Evolutionary conservation across 441 rosid genomes (phyloP).

Genomic region (Melastoma candidum): DNA sequence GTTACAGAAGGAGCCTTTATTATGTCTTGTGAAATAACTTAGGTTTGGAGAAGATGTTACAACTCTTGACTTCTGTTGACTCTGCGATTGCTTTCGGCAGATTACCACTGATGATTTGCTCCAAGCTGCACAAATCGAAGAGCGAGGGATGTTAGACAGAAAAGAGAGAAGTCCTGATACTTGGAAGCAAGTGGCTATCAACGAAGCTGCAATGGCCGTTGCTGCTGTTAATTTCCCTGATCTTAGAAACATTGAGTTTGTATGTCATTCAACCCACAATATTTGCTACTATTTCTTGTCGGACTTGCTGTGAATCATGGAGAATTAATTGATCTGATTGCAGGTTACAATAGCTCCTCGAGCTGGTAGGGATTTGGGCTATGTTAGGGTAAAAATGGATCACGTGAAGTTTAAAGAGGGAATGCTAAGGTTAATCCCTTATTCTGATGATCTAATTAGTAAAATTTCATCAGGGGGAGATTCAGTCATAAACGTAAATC

Average conservation of each 20-base stretch:
- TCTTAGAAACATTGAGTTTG: slow-evolving; percentile 76
- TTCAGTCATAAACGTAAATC: neutral
- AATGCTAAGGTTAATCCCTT: slow-evolving; percentile 55
- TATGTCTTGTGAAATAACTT: too few species aligned
- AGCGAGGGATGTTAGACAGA: slow-evolving; percentile 85
- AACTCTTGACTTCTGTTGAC: slow-evolving; percentile 3
- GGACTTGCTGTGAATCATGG: neutral
- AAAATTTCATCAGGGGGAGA: too few species aligned
- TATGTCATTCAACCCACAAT: slow-evolving; percentile 28
- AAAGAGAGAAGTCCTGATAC: slow-evolving; percentile 69
- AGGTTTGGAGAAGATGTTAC: neutral
- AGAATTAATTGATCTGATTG: slow-evolving; percentile 16
- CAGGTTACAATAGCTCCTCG: slow-evolving; percentile 88
- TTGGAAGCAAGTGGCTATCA: slow-evolving; percentile 86
- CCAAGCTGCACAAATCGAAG: slow-evolving; percentile 97
- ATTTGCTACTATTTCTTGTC: neutral
- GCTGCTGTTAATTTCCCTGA: slow-evolving; percentile 91
- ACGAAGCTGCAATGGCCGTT: slow-evolving; percentile 95
- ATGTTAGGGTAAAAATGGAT: slow-evolving; percentile 85
- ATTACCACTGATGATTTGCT: slow-evolving; percentile 87
- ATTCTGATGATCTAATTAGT: too few species aligned
- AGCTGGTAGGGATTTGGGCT: slow-evolving; percentile 90
- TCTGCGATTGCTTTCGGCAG: slow-evolving; percentile 25
- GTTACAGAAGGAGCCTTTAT: too few species aligned
- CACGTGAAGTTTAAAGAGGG: slow-evolving; percentile 67